Evolutionary conservation across 2,329 filamentous ascomycete genomes (phyloP).

Genomic region (Rutstroemia sp.): DNA sequence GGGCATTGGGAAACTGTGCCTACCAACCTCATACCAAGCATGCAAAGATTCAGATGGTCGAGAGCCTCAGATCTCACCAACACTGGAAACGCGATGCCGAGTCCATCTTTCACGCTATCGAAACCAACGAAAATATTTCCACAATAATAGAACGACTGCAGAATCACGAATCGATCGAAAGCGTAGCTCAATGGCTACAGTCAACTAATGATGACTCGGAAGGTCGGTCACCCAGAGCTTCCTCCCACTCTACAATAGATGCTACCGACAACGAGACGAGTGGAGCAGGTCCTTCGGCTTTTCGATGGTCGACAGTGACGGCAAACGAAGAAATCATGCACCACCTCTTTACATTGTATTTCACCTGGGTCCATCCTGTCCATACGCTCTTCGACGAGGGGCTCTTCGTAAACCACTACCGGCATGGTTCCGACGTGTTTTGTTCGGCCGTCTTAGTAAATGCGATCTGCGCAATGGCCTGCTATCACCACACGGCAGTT

Average conservation of each 20-base stretch:
- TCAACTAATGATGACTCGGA: conserved; percentile 20
- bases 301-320: conserved; percentile 27
- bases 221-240: conserved; percentile 15
- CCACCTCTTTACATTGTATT: conserved; percentile 30
- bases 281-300: conserved; percentile 17
- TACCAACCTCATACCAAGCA: conserved; percentile 32
- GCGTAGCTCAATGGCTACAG: conserved; percentile 25
- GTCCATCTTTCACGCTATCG: conserved; percentile 26
- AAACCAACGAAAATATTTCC: conserved; percentile 23
- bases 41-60: conserved; percentile 29
- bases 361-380: conserved; percentile 31
- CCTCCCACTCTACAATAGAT: conserved; percentile 20
- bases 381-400: conserved; percentile 29
- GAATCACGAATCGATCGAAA: conserved; percentile 24
- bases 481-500: conserved; percentile 22
- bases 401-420: conserved; percentile 25
- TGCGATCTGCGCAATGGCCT: conserved; percentile 30
- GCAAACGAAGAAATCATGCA: conserved; percentile 21
- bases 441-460: conserved; percentile 29
- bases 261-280: conserved; percentile 16
- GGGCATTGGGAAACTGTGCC: conserved; percentile 19
- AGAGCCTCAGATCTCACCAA: conserved; percentile 12
- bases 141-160: conserved; percentile 27
- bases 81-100: conserved; percentile 10
- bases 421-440: conserved; percentile 14